These are phyloP conservation scores for Calonectria pteridis DNA, from an alignment of 2,329 filamentous ascomycete genomes.

Conservation along the genomic window DNA sequence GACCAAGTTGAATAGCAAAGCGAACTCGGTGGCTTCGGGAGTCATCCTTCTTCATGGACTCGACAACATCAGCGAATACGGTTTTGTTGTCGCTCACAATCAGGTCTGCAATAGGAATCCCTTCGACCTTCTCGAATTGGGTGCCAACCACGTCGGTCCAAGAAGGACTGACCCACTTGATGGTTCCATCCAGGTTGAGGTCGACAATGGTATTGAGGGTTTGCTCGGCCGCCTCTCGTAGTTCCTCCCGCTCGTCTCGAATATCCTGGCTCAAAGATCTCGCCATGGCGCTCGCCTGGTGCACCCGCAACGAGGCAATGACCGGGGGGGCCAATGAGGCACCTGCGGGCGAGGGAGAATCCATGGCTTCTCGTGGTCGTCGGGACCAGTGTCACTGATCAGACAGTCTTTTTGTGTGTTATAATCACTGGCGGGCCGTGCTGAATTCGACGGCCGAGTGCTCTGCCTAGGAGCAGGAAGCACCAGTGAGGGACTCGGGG, in stretches of 20 bases:
- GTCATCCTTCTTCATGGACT: conserved; percentile 92
- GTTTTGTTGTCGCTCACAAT: conserved; percentile 82
- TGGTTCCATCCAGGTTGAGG: conserved; percentile 87
- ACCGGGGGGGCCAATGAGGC: conserved; percentile 64
- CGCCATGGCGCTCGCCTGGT: conserved; percentile 67
- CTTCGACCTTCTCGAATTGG: conserved; percentile 77
- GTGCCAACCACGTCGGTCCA: conserved; percentile 96
- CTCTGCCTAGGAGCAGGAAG: conserved; percentile 31
- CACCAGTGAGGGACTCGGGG: conserved; percentile 47
- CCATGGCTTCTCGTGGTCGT: conserved; percentile 50
- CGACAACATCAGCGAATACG: conserved; percentile 85
- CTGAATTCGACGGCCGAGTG: conserved; percentile 27
- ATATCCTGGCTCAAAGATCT: conserved; percentile 88
- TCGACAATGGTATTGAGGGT: conserved; percentile 97
- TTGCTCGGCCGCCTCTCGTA: conserved; percentile 95
- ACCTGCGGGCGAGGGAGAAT: conserved; percentile 48
- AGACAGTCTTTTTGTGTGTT: conserved; percentile 12
- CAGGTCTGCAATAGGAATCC: conserved; percentile 82
- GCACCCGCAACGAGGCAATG: conserved; percentile 64
- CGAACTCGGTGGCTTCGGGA: conserved; percentile 91
- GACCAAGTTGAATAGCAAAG: conserved; percentile 79
- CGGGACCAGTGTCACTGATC: not conserved
- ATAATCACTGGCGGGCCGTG: conserved; percentile 30
- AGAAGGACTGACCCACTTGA: conserved; percentile 96
- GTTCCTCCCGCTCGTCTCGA: conserved; percentile 90